Base-by-base conservation (phyloP, 345 rosid species). In the Gynandropsis gynandra region DNA sequence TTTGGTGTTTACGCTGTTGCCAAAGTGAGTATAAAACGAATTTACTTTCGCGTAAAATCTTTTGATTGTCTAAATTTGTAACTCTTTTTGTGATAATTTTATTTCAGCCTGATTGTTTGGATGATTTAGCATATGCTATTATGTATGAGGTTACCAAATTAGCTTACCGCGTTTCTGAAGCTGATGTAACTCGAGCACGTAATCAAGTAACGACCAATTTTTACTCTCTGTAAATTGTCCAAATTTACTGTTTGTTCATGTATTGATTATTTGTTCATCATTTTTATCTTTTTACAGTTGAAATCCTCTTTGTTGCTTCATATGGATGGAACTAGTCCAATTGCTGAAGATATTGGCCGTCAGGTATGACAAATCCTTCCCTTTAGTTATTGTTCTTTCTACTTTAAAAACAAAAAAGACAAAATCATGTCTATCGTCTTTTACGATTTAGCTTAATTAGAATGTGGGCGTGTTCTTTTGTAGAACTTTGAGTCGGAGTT, bases 1-100 rank as follows among this genome's bases (percentile, higher is more conserved):
- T 93, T 93, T 43, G 99, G 99, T 47, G 78, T 93, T 55, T 88
- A 93, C 74, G 99, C 97, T 50, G 81, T 93, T 68, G 94, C 99
- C 0, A 83, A 93, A 97, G 98, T 92, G 69, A 76, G 63, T 40
- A 27, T 15, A 9, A 1, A 15, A 18, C 13, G 11, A 38, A 15
- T 2, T 58, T n/a, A 42, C 50, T 62, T 8, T 20, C 52, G 15
- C 45, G 27, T 32, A 8, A 38, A 17, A 40, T 49, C 39, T 15
- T 10, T 37, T 21, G 24, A 31, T 37, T 38, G 14, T 47, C 9
- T 1, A 13, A 36, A 39, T 12, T 31, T 54, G 18, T 29, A 48
- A 55, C 50, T 52, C 50, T 39, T 34, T 3, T 13, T 20, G 29
- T 29, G 14, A 29, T n/a, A 4, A 59, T 21, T 5, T 1, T 10